Percentiles rank a stretch among this genome's conserved stretches.
phyloP scores from a whole-genome alignment of 164 flowering plant genomes.

The Nelumbo lutea region DNA sequence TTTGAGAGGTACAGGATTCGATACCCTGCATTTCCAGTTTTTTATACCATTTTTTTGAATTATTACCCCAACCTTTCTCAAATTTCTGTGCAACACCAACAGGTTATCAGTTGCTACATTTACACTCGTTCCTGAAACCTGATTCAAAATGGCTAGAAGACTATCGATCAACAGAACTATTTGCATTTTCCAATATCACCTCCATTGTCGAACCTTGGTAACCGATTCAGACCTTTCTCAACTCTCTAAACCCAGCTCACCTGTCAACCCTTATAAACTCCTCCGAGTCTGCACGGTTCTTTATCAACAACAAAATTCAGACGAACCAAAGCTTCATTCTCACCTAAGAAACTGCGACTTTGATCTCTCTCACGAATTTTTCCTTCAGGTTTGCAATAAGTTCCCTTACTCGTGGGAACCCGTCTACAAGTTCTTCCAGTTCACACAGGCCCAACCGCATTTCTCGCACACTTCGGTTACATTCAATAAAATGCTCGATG shows the following conservation, averaged over 20 bases:
- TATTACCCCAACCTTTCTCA: no score
- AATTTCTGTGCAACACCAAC: no score
- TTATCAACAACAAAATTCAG: conserved; percentile 64
- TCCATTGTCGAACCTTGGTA: conserved; percentile 4
- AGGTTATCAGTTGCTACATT: no score
- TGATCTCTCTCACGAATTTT: conserved; percentile 65
- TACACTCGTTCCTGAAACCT: background rate
- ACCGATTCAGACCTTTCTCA: conserved; percentile 9
- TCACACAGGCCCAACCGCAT: conserved; percentile 33
- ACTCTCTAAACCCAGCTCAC: conserved; percentile 15
- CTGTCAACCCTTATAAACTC: conserved; percentile 43
- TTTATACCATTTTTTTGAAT: no score
- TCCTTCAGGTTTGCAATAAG: conserved; percentile 83
- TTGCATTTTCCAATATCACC: conserved; percentile 3
- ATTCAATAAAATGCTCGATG: conserved; percentile 69
- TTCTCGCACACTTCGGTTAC: conserved; percentile 57
- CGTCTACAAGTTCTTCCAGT: conserved; percentile 55
- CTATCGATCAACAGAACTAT: background rate
- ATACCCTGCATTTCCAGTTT: conserved; percentile 58
- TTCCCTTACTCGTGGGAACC: conserved; percentile 84
- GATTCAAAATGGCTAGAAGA: background rate
- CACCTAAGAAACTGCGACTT: conserved; percentile 31
- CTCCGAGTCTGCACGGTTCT: conserved; percentile 74
- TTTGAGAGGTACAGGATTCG: conserved; percentile 82
- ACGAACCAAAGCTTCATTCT: conserved; percentile 43